Evolutionary conservation across 805 yeast species (phyloP), one percentile per base, ranked within the genome.

Genomic region (Yamadazyma paraphyllophila): DNA sequence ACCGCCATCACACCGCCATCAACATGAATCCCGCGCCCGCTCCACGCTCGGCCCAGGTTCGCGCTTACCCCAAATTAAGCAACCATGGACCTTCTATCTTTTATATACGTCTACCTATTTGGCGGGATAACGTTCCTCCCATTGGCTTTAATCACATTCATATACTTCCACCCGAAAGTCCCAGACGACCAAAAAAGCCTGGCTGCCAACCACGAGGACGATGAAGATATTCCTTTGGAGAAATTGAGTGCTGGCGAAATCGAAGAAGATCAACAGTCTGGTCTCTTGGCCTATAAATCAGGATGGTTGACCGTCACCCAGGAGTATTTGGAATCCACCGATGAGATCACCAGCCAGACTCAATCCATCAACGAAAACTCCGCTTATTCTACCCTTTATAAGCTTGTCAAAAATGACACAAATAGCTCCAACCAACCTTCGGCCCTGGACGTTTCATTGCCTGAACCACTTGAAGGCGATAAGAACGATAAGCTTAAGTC

Each of bases 251-350:
- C 83, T 3, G 86, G 86, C 0, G 82, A 78, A 48, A 56, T 85
- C n/a, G 82, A 83, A 46, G 91, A 86, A 54, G 63, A 66, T 10
- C 64, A 67, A 33, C 69, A 73, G n/a, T 61, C 78, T 0, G 95
- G 94, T 2, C 78, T 85, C 1, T 80, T 81, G 20, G 77, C 88
- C 0, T 76, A 65, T 53, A 79, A 76, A 58, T 69, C 80, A 9
- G 96, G 96, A 7, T 88, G 95, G 96, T 66, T 89, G 2, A 80
- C 85, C 2, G 91, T 91, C n/a, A 86, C 96, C 0, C 82, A 81
- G 49, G 92, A 86, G 52, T 87, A 83, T 59, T 40, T 71, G 34
- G 75, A 71, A 41, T 63, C 71, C 2, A 55, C 66, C 8, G 74
- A 67, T 43, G 71, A 68, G 73, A 85, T 65, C 68, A 74, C 46